A percentile compares a stretch with the other conserved stretches of the same genome.
Evolutionary conservation across 805 yeast species (phyloP).

Genomic region (Metschnikowia reukaufii): DNA sequence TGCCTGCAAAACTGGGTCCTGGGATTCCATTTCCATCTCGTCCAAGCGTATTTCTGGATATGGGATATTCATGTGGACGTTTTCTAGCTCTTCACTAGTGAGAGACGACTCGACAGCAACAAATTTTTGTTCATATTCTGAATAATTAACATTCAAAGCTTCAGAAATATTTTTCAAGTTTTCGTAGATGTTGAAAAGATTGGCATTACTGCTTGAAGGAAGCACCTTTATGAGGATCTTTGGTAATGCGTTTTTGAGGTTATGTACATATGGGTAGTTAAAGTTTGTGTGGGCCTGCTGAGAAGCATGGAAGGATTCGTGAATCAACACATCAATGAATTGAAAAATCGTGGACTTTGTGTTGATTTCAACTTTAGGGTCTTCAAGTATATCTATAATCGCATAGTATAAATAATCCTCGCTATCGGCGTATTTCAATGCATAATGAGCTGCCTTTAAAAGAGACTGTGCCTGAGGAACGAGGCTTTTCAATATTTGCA

Average conservation of each 20-base stretch:
- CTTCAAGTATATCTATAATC: constrained; percentile 58
- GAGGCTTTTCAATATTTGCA: constrained; percentile 60
- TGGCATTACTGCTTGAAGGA: constrained; percentile 38
- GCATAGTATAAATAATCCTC: constrained; percentile 70
- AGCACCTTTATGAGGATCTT: constrained; percentile 33
- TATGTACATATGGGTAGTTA: constrained; percentile 40
- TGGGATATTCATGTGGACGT: constrained; percentile 31
- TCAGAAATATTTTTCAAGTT: constrained; percentile 40
- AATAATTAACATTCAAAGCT: constrained; percentile 31
- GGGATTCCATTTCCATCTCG: constrained; percentile 18
- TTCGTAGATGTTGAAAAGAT: constrained; percentile 36
- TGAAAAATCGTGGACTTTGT: constrained; percentile 65
- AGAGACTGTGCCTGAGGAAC: constrained; percentile 62
- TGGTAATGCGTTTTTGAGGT: constrained; percentile 35
- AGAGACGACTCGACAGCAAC: constrained; percentile 31
- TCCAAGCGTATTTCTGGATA: constrained; percentile 34
- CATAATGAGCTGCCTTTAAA: constrained; percentile 53
- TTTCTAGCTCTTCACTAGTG: constrained; percentile 35
- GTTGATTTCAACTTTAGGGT: constrained; percentile 51
- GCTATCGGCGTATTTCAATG: constrained; percentile 55
- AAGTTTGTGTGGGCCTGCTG: constrained; percentile 35
- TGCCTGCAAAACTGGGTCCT: constrained; percentile 36
- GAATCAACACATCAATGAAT: constrained; percentile 62
- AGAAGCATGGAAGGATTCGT: constrained; percentile 35
- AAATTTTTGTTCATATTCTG: constrained; percentile 29